A percentile compares a stretch with the other conserved stretches of the same genome.
Evolutionary conservation across 768 basidiomycete genomes (phyloP).

Genomic region (Wakefieldia striispora): DNA sequence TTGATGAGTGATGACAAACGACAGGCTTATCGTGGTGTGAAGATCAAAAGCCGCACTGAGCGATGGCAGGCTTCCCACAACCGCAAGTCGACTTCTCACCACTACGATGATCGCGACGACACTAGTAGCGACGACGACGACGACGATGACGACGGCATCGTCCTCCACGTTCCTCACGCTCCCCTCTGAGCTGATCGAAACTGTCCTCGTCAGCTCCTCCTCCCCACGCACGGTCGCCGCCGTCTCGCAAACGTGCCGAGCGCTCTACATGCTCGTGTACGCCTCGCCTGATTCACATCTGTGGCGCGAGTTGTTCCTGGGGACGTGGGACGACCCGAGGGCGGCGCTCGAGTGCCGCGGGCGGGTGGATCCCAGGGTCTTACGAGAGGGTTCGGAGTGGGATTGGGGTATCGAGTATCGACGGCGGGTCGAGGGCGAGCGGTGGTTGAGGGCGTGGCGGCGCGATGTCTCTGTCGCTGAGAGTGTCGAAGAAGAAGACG

Average conservation of each 20-base stretch:
- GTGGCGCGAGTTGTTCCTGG: slow-evolving; percentile 50
- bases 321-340: slow-evolving; percentile 50
- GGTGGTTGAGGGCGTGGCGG: slow-evolving; percentile 25
- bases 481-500: not conserved
- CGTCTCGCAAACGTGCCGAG: slow-evolving; percentile 36
- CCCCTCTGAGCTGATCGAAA: slow-evolving; percentile 43
- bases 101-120: no score
- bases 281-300: slow-evolving; percentile 35
- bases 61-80: no score
- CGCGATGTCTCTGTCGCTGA: slow-evolving; percentile 7
- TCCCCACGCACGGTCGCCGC: slow-evolving; percentile 35
- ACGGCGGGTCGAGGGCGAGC: slow-evolving; percentile 21
- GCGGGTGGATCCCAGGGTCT: slow-evolving; percentile 22
- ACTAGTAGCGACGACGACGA: not conserved
- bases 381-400: slow-evolving; percentile 8
- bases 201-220: slow-evolving; percentile 29
- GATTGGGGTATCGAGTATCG: slow-evolving; percentile 28
- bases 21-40: no score
- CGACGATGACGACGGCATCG: not conserved
- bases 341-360: slow-evolving; percentile 27
- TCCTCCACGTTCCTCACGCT: slow-evolving; percentile 15
- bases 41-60: no score
- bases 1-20: no score
- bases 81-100: no score
- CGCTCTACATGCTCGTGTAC: slow-evolving; percentile 37